A percentile compares a stretch with the other conserved stretches of the same genome.
These are phyloP conservation scores for Graphilbum ipis-grandicollis DNA, from an alignment of 2,329 filamentous ascomycete genomes.

Conservation along the genomic window DNA sequence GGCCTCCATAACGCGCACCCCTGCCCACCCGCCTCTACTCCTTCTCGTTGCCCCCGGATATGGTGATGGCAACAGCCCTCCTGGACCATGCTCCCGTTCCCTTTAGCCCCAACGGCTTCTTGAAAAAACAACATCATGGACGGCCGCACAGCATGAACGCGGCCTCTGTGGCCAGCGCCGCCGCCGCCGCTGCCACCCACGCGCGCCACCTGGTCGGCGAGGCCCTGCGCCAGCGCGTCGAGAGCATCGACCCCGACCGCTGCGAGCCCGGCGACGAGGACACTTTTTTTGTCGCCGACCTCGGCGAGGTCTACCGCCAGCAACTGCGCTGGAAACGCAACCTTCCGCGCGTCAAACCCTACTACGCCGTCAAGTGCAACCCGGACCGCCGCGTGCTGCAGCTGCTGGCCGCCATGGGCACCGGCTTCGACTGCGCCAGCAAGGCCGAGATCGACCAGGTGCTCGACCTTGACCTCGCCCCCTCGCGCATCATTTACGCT, in stretches of 20 bases:
- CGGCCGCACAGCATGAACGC: not conserved
- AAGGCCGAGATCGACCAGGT: constrained; percentile 95
- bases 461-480: constrained; percentile 63
- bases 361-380: constrained; percentile 99
- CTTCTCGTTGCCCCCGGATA: constrained; percentile 23
- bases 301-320: constrained; percentile 97
- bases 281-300: constrained; percentile 93
- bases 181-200: too few species aligned
- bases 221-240: constrained; percentile 71
- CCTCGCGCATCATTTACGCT: constrained; percentile 91
- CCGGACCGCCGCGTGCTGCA: constrained; percentile 78
- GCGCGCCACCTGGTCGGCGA: constrained; percentile 52
- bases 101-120: constrained; percentile 23
- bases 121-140: constrained; percentile 26
- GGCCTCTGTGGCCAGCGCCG: too few species aligned
- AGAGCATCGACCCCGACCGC: constrained; percentile 66
- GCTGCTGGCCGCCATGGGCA: constrained; percentile 74
- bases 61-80: constrained; percentile 45
- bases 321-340: constrained; percentile 96
- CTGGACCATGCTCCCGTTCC: constrained; percentile 35
- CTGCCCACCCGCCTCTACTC: constrained; percentile 12
- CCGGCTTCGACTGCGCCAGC: constrained; percentile 95
- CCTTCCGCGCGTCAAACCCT: constrained; percentile 80
- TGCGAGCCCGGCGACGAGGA: constrained; percentile 92
- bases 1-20: constrained; percentile 69